Conservation (phyloP, 208 protist species). For the Acanthamoeba divionensis region DNA sequence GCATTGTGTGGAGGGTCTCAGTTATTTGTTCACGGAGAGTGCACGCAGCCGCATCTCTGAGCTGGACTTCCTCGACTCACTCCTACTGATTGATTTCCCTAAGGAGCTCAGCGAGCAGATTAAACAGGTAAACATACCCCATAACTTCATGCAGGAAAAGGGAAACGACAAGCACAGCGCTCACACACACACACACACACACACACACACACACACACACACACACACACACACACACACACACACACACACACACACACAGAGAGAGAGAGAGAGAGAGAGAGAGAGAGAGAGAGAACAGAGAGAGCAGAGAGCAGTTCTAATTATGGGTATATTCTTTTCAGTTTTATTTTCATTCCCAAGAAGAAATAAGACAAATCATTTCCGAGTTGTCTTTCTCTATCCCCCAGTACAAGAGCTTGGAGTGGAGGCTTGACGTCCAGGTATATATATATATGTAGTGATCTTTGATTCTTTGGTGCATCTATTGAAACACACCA, state of each 20-base stretch:
- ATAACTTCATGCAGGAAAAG: neutral
- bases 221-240: too few species aligned
- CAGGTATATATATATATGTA: neutral
- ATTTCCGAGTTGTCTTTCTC: slow-evolving; percentile 40
- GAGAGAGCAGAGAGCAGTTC: too few species aligned
- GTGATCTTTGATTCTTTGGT: neutral
- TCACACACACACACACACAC: too few species aligned
- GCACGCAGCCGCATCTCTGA: slow-evolving; percentile 9
- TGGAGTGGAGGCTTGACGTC: slow-evolving; percentile 43
- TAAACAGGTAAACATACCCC: slow-evolving; percentile 3
- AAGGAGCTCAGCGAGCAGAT: slow-evolving; percentile 10
- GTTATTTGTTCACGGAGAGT: slow-evolving; percentile 18
- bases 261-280: too few species aligned
- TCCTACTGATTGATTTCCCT: slow-evolving; percentile 33
- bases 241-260: too few species aligned
- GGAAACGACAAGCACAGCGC: too few species aligned
- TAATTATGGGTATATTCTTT: too few species aligned
- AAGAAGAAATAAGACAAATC: slow-evolving; percentile 17
- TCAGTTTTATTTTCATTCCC: slow-evolving; percentile 11
- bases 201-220: too few species aligned
- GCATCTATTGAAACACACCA: neutral
- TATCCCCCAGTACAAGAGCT: slow-evolving; percentile 22
- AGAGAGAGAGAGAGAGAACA: too few species aligned
- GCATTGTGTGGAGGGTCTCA: slow-evolving; percentile 39
- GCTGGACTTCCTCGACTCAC: slow-evolving; percentile 30